phyloP scores from a whole-genome alignment of 1,139 yeast species.

The Saccharomyces hybrid region DNA sequence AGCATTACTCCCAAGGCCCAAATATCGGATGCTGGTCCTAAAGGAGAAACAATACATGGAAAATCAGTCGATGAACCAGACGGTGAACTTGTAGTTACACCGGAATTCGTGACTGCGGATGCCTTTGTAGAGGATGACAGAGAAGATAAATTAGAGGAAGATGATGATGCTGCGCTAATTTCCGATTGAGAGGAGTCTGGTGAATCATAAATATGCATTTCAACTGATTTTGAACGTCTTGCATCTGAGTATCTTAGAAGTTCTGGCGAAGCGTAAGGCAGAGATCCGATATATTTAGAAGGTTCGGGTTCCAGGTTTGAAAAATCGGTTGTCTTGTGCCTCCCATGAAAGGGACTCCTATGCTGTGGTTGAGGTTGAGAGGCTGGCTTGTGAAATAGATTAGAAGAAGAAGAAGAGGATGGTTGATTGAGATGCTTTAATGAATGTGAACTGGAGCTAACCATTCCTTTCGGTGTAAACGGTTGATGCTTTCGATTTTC shows the following conservation, averaged over 20 bases:
- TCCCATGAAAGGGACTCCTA: not conserved
- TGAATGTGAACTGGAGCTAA: not conserved
- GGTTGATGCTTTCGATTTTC: not conserved
- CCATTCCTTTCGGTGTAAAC: not conserved
- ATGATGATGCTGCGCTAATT: not conserved
- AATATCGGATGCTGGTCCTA: slow-evolving; percentile 63
- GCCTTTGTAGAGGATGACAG: not conserved
- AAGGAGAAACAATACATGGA: slow-evolving; percentile 30
- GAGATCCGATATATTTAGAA: slow-evolving; percentile 60
- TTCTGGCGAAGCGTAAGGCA: slow-evolving; percentile 92
- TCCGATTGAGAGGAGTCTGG: not conserved
- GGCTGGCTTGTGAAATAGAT: not conserved
- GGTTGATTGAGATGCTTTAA: not conserved
- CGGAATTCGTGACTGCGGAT: not conserved
- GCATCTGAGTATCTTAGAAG: slow-evolving; percentile 37
- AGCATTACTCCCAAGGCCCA: slow-evolving; percentile 87
- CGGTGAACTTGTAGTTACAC: not conserved
- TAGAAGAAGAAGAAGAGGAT: not conserved
- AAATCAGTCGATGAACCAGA: not conserved
- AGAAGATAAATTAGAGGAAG: not conserved
- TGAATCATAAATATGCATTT: slow-evolving; percentile 43
- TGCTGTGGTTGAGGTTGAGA: not conserved
- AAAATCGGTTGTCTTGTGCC: slow-evolving; percentile 9
- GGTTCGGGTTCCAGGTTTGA: slow-evolving; percentile 8
- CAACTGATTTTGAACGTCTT: slow-evolving; percentile 17